These are phyloP conservation scores for Auricularia sp. DNA, from an alignment of 768 basidiomycete species.

Conservation along the genomic window DNA sequence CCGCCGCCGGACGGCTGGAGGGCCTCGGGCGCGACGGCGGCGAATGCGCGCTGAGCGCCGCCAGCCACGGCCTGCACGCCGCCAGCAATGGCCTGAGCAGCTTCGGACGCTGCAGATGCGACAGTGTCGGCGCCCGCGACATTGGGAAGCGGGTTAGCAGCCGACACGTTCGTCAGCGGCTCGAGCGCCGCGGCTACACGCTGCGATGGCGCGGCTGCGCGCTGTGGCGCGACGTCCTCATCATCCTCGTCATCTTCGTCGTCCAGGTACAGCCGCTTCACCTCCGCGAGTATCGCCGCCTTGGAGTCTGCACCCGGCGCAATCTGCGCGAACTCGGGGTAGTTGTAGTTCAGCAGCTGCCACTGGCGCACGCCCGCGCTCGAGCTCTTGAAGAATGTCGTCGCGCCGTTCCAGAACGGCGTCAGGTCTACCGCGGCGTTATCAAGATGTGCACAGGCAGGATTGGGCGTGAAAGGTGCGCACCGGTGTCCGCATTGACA, in stretches of 20 bases:
- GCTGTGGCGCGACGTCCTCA: not conserved
- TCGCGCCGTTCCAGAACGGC: constrained; percentile 36
- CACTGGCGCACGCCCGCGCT: constrained; percentile 18
- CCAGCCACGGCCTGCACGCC: not conserved
- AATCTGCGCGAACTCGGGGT: constrained; percentile 39
- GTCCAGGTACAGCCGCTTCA: constrained; percentile 4
- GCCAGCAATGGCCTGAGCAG: not conserved
- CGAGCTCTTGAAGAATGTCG: constrained; percentile 31
- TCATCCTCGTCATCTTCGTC: not conserved
- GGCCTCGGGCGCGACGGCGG: not conserved
- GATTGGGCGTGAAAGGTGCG: constrained; percentile 5
- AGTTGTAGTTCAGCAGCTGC: constrained; percentile 33
- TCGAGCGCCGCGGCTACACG: not conserved
- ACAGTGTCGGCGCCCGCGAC: too few relatives aligned
- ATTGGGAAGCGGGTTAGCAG: too few relatives aligned
- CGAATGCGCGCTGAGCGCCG: not conserved
- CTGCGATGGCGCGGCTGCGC: not conserved
- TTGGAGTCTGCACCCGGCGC: not conserved
- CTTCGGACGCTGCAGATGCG: not conserved
- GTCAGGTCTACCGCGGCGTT: constrained; percentile 26
- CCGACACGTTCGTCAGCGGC: too few relatives aligned
- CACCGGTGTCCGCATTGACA: constrained; percentile 14
- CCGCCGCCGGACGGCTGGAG: not conserved
- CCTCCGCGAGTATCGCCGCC: not conserved
- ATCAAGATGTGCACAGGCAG: not conserved